These are phyloP conservation scores for Diplodia mutila DNA, from an alignment of 2,329 filamentous ascomycete species.

Conservation along the genomic window DNA sequence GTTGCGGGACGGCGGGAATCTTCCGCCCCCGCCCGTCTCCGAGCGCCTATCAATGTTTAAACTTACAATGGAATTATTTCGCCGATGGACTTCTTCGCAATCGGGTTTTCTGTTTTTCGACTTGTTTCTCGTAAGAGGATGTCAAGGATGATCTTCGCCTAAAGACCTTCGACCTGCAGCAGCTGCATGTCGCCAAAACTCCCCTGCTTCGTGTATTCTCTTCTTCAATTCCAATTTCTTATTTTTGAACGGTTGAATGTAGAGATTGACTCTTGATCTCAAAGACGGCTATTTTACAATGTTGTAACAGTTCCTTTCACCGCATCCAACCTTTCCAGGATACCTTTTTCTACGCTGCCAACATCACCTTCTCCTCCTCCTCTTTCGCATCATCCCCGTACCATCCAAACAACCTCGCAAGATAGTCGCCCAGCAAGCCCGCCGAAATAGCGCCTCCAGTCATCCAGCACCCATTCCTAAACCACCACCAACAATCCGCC, in stretches of 20 bases:
- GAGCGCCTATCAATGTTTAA: no score
- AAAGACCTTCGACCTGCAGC: background rate
- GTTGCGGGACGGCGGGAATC: background rate
- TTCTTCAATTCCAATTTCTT: no score
- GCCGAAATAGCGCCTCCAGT: constrained; percentile 63
- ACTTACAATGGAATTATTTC: no score
- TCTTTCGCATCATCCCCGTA: constrained; percentile 16
- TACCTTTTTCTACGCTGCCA: background rate
- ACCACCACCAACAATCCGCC: constrained; percentile 67
- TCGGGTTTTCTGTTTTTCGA: background rate
- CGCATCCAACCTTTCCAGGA: background rate
- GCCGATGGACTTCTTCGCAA: background rate
- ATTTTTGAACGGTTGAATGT: background rate
- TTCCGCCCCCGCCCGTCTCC: constrained; percentile 3
- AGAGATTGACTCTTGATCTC: background rate
- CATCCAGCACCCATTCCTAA: constrained; percentile 64
- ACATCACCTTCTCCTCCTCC: background rate
- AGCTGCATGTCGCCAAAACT: no score
- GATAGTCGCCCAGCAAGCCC: constrained; percentile 61
- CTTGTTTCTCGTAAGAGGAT: no score
- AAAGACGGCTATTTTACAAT: background rate
- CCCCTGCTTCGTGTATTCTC: no score
- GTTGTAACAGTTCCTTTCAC: background rate
- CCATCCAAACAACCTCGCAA: constrained; percentile 29
- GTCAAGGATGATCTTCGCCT: no score